Base-by-base conservation (phyloP, 2,329 filamentous ascomycete genomes). In the Grosmannia huntii region DNA sequence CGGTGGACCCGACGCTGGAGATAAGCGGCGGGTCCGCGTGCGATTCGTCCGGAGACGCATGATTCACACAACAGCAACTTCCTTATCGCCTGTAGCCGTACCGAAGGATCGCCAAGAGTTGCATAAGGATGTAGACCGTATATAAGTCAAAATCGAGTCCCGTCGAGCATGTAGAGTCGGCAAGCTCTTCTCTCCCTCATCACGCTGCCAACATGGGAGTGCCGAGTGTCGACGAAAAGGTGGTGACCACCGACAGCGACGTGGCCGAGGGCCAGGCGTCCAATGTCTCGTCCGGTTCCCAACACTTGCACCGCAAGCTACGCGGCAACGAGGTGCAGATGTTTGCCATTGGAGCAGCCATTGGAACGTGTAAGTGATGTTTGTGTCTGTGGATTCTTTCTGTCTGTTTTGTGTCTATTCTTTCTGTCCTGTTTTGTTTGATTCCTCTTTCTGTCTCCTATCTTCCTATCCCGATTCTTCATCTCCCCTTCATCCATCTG, bases 321-420 rank as follows among this genome's bases (percentile, higher is more conserved):
- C 56, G 57, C 6, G 57, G 60, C 10, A 57, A 57, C 14, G 60
- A 62, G 33, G 60, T 62, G 31, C 58, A 63, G 68, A 60, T 82
- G 78, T 62, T 62, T 59, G 61, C 61, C 36, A 85, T 85, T 59
- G 83, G 82, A 46, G 83, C 82, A 0, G 84, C 82, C 7, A 84
- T 85, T 61, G 82, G 83, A 21, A 85, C 81, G 1, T 62, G 60
- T 58, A 33, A 23, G 60, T 51, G 11, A 5, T 9, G 11, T n/a
- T 46, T 3, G 41, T 9, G 16, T 23, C 19, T 46, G 41, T n/a
- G 7, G 5, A 21, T 16, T 25, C 4, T 25, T 23, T 6, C 16
- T 49, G 21, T 19, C 4, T 21, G 5, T 10, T 6, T n/a, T 9
- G 3, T 46, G n/a, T 12, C 7, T 28, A 19, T 6, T n/a, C n/a